phyloP scores from a whole-genome alignment of 1,284 basidiomycete species.

The Acaromyces ingoldii region DNA sequence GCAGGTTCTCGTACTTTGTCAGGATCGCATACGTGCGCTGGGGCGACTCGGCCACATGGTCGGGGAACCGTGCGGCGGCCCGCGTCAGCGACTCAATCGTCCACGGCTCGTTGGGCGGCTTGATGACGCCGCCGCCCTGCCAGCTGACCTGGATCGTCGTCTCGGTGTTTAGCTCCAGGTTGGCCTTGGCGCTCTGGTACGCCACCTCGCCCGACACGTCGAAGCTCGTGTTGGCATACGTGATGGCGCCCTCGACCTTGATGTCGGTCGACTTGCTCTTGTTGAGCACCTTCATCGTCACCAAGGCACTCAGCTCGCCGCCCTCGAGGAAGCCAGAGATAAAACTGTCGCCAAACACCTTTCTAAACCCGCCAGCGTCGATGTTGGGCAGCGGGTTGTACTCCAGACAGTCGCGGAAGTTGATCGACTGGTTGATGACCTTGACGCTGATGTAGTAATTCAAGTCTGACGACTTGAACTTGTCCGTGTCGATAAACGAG shows the following conservation, averaged over 20 bases:
- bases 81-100: constrained; percentile 3
- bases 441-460: constrained; percentile 5
- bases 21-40: constrained; percentile 5
- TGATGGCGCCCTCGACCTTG: constrained; percentile 4
- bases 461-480: constrained; percentile 5
- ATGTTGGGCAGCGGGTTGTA: not conserved
- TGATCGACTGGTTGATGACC: constrained; percentile 6
- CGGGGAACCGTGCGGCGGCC: constrained; percentile 3
- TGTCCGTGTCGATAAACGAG: constrained; percentile 6
- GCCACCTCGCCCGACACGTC: not conserved
- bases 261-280: constrained; percentile 1
- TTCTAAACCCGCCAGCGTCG: not conserved
- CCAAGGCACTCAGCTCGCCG: constrained; percentile 4
- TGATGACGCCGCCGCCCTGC: constrained; percentile 4
- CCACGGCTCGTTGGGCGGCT: constrained; percentile 7
- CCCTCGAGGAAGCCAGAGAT: constrained; percentile 7
- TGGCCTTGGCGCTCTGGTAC: constrained; percentile 1
- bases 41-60: constrained; percentile 1
- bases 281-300: constrained; percentile 6
- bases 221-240: not conserved
- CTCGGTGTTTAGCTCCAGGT: constrained; percentile 7
- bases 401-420: constrained; percentile 1
- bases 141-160: constrained; percentile 5
- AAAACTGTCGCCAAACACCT: constrained; percentile 1
- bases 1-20: constrained; percentile 4